Evolutionary conservation across 2,329 filamentous ascomycete genomes (phyloP).

Genomic region (Aspergillus ochraceus): DNA sequence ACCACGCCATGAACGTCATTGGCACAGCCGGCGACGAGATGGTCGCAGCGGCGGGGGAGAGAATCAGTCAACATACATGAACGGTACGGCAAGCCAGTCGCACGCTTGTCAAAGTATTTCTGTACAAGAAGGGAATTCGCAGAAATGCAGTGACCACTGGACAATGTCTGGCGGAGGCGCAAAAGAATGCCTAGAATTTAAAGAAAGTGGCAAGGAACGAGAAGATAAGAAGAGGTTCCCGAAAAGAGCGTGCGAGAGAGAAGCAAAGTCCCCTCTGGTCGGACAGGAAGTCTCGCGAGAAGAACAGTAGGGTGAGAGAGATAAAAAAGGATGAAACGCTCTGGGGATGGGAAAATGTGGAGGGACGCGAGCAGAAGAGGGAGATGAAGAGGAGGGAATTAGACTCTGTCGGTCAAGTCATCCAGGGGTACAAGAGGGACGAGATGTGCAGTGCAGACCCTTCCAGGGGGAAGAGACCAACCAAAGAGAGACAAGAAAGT

Average conservation of each 20-base stretch:
- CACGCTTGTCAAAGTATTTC: slow-evolving; percentile 23
- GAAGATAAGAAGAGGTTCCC: slow-evolving; percentile 28
- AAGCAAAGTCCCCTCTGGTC: slow-evolving; percentile 39
- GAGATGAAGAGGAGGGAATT: slow-evolving; percentile 22
- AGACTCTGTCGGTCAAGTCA: slow-evolving; percentile 14
- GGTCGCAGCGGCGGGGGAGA: not conserved
- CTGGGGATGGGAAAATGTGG: slow-evolving; percentile 20
- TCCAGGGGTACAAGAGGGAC: slow-evolving; percentile 14
- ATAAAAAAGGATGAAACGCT: slow-evolving; percentile 20
- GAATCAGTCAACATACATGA: slow-evolving; percentile 28
- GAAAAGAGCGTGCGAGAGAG: slow-evolving; percentile 44
- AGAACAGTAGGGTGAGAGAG: slow-evolving; percentile 22
- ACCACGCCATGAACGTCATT: not conserved
- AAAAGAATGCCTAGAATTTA: not conserved
- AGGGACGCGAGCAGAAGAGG: slow-evolving; percentile 23
- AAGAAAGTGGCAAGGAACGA: not conserved
- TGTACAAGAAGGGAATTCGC: slow-evolving; percentile 25
- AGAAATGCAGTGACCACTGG: slow-evolving; percentile 1
- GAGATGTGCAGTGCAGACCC: slow-evolving; percentile 9
- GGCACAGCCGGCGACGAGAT: not conserved
- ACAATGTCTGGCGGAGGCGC: not conserved
- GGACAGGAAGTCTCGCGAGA: slow-evolving; percentile 38
- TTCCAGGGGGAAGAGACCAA: slow-evolving; percentile 10
- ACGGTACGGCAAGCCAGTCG: slow-evolving; percentile 26
- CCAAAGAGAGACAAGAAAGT: slow-evolving; percentile 2